Evolutionary conservation across 768 basidiomycete species (phyloP), one percentile per base, ranked within the genome.

Genomic region (Boletus tomentosulus): DNA sequence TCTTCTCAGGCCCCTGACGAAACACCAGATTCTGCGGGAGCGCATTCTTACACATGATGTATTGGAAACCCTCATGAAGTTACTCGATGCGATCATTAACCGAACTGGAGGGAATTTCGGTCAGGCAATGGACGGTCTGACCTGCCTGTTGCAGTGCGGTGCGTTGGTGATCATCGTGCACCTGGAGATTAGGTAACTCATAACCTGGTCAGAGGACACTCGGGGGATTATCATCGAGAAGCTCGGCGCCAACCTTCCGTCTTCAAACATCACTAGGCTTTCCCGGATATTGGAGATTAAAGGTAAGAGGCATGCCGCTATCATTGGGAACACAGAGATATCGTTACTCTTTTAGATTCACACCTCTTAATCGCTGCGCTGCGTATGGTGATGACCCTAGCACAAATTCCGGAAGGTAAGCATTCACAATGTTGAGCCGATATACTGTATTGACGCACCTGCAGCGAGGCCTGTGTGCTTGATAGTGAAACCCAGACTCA

Each of bases 71-170:
- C 46, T 66, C 15, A 37, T 66, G 28, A 6, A 24, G 2, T 38
- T 64, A 16, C 50, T 66, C 4, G 65, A 66, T 44, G 10, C 0
- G 24, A 57, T 57, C 10, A 10, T 64, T 22, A 8, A 3, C 2
- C 38, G 46, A 27, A 31, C 31, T 0, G 51, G 19, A 12, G 46
- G 41, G 4, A 57, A 56, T 33, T 62, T 66, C 27, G 45, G 48
- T 27, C 62, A 57, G 33, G 65, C 53, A 19, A 66, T 66, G 64
- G 57, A 66, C 3, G 56, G 62, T n/a, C 33, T 66, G 42, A 54
- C 16, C 12, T 59, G 55, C 25, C 24, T 66, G 19, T 22, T 61
- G 54, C 46, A 54, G 15, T 64, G 57, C 12, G 50, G 65, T 66
- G 6, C 34, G 62, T 55, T 34, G 8, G 2, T 37, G 28, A 10